Conservation (phyloP, 768 basidiomycete species). For the Leccinum subtestaceum region DNA sequence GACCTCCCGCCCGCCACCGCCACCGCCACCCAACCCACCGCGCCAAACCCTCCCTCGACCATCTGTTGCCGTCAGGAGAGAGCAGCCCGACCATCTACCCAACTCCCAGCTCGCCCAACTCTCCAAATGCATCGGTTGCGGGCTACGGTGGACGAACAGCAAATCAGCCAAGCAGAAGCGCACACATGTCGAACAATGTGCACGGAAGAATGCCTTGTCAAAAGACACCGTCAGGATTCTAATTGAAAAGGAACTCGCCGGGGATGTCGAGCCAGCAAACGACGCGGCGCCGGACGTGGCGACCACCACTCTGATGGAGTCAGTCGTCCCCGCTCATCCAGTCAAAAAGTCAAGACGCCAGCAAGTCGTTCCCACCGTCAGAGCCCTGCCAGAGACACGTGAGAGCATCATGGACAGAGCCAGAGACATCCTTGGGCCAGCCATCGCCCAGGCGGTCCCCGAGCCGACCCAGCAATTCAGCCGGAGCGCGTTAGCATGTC, state of each 20-base stretch:
- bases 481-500: slow-evolving; percentile 28
- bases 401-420: slow-evolving; percentile 40
- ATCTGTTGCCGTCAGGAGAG: slow-evolving; percentile 5
- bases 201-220: slow-evolving; percentile 54
- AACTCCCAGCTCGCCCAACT: slow-evolving; percentile 48
- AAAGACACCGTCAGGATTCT: slow-evolving; percentile 55
- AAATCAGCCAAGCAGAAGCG: slow-evolving; percentile 65
- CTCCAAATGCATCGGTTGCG: slow-evolving; percentile 62
- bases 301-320: slow-evolving; percentile 48
- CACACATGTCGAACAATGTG: slow-evolving; percentile 65
- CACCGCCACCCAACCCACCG: background rate
- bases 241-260: slow-evolving; percentile 46
- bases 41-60: slow-evolving; percentile 4
- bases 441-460: slow-evolving; percentile 4
- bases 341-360: slow-evolving; percentile 44
- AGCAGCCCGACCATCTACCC: slow-evolving; percentile 36
- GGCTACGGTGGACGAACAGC: slow-evolving; percentile 62
- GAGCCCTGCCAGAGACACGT: slow-evolving; percentile 46
- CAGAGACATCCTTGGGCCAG: slow-evolving; percentile 30
- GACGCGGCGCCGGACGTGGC: background rate
- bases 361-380: slow-evolving; percentile 42
- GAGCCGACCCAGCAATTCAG: slow-evolving; percentile 35
- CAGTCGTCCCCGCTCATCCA: slow-evolving; percentile 45
- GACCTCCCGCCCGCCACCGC: background rate
- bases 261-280: background rate